Evolutionary conservation across 140 eudicot genomes (phyloP).

Genomic region (Erigeron philadelphicus): DNA sequence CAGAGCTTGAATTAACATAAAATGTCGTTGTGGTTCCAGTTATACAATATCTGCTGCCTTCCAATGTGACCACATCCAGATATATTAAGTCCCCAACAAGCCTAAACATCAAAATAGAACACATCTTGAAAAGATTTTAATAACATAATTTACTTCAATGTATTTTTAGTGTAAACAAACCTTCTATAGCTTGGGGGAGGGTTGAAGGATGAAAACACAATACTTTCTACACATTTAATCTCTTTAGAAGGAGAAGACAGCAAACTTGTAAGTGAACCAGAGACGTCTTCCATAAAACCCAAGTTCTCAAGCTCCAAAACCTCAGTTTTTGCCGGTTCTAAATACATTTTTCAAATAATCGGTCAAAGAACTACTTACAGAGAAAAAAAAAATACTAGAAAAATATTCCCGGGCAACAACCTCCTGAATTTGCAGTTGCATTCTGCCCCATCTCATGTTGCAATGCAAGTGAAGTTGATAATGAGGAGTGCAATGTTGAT

Average conservation of each 20-base stretch:
- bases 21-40: constrained; percentile 82
- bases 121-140: not conserved
- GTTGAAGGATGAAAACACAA: constrained; percentile 88
- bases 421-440: constrained; percentile 56
- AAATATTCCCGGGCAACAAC: constrained; percentile 30
- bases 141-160: not conserved
- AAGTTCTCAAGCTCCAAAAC: constrained; percentile 71
- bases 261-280: constrained; percentile 67
- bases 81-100: constrained; percentile 91
- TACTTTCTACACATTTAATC: constrained; percentile 78
- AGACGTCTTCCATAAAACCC: constrained; percentile 91
- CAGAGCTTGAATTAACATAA: constrained; percentile 85
- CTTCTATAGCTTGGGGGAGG: constrained; percentile 99
- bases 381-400: not conserved
- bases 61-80: constrained; percentile 54
- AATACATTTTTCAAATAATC: constrained; percentile 5
- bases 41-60: constrained; percentile 59
- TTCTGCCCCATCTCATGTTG: constrained; percentile 66
- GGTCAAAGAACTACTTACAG: not conserved
- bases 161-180: constrained; percentile 27
- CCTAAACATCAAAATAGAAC: constrained; percentile 37
- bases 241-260: constrained; percentile 79
- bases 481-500: constrained; percentile 78
- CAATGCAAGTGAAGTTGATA: constrained; percentile 82
- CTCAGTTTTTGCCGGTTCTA: constrained; percentile 62